Evolutionary conservation across 352 stramenopile genomes (phyloP).

Genomic region (Phytophthora sp.): DNA sequence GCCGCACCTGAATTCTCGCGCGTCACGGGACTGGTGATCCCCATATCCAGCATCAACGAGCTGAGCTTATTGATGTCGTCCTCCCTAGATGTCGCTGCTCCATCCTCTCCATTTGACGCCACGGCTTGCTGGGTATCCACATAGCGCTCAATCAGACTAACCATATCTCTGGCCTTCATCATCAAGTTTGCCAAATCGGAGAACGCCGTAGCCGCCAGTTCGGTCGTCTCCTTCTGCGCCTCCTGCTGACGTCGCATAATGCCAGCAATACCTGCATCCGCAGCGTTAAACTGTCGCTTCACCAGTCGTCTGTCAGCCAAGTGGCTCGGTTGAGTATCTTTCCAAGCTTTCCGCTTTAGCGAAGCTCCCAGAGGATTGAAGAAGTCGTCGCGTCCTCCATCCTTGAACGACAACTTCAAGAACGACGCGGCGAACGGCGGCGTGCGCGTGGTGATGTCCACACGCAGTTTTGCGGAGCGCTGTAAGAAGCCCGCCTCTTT

Average conservation of each 20-base stretch:
- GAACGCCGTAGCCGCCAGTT: conserved; percentile 85
- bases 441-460: conserved; percentile 61
- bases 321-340: conserved; percentile 77
- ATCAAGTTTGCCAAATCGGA: conserved; percentile 92
- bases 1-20: conserved; percentile 87
- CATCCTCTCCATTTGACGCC: conserved; percentile 34
- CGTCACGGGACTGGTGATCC: conserved; percentile 93
- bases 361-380: conserved; percentile 75
- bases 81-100: conserved; percentile 29
- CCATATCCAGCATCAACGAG: conserved; percentile 92
- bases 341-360: conserved; percentile 74
- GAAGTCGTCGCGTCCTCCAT: conserved; percentile 85
- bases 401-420: conserved; percentile 89
- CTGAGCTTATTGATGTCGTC: conserved; percentile 83
- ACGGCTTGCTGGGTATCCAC: conserved; percentile 78
- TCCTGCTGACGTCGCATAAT: conserved; percentile 85
- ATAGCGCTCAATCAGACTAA: conserved; percentile 92
- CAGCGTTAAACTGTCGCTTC: conserved; percentile 79
- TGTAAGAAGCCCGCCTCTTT: conserved; percentile 88
- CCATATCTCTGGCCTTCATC: conserved; percentile 91
- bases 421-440: conserved; percentile 58
- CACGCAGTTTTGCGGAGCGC: conserved; percentile 83
- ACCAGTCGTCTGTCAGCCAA: conserved; percentile 75
- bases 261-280: conserved; percentile 80
- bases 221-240: conserved; percentile 79